Percentiles rank a stretch among this genome's conserved stretches.
These are phyloP conservation scores for Lophiostoma macrostomum DNA, from an alignment of 495 filamentous ascomycete species.

Conservation along the genomic window DNA sequence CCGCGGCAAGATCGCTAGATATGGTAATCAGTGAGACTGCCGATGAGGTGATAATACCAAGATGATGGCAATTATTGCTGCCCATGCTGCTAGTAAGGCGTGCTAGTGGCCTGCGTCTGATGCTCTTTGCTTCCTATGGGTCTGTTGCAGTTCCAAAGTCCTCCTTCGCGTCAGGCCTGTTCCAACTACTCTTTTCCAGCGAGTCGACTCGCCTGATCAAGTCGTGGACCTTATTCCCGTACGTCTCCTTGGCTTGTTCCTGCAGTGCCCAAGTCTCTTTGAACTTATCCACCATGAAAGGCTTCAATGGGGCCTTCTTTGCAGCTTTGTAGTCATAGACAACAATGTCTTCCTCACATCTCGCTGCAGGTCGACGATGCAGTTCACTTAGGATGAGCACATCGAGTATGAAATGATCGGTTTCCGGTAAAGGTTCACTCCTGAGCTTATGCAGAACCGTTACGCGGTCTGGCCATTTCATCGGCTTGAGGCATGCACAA, in stretches of 20 bases:
- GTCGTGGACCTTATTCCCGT: constrained; percentile 49
- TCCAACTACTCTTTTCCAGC: constrained; percentile 74
- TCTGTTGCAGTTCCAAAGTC: constrained; percentile 57
- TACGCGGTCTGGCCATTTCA: constrained; percentile 82
- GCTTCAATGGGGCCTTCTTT: constrained; percentile 56
- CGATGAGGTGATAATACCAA: too few species aligned
- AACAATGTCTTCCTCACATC: constrained; percentile 77
- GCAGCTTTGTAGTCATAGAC: constrained; percentile 74
- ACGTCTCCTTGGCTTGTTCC: constrained; percentile 52
- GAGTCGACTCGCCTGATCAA: constrained; percentile 54
- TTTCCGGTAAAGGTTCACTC: constrained; percentile 45
- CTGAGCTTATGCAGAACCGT: constrained; percentile 84
- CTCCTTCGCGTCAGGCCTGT: constrained; percentile 65
- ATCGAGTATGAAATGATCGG: constrained; percentile 58
- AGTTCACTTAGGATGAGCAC: constrained; percentile 73
- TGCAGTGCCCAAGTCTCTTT: constrained; percentile 63
- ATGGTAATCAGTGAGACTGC: too few species aligned
- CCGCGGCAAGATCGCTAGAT: constrained; percentile 4
- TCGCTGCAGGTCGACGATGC: constrained; percentile 72
- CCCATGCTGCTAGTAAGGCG: too few species aligned
- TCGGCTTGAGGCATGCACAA: constrained; percentile 56
- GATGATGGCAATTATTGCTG: too few species aligned
- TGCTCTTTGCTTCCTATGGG: constrained; percentile 4
- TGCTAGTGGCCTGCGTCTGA: too few species aligned
- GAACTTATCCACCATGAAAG: constrained; percentile 67